phyloP scores from a whole-genome alignment of 352 stramenopile species.

The Globisporangium mamillatum region DNA sequence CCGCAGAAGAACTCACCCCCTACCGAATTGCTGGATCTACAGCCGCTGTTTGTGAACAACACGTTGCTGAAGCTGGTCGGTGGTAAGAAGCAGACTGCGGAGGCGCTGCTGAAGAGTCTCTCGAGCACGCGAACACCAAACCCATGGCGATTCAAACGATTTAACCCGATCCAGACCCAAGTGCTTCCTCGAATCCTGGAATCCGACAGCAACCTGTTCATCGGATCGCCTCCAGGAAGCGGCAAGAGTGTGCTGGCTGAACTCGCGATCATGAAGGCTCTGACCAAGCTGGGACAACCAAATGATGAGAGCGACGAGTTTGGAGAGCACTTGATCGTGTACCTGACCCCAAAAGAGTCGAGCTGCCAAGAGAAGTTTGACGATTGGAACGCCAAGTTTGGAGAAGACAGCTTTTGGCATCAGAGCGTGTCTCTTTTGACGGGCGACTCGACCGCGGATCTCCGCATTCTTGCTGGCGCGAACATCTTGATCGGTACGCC shows the following conservation, averaged over 20 bases:
- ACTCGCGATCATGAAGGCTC: constrained; percentile 95
- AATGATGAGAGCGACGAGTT: constrained; percentile 55
- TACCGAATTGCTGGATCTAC: constrained; percentile 97
- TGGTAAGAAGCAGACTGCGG: constrained; percentile 59
- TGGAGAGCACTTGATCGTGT: constrained; percentile 88
- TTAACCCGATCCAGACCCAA: constrained; percentile 99
- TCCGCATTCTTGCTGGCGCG: constrained; percentile 88
- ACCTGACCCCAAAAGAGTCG: constrained; percentile 90
- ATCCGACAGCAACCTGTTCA: constrained; percentile 92
- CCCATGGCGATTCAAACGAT: constrained; percentile 85
- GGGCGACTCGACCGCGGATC: constrained; percentile 92
- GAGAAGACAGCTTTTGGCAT: constrained; percentile 68
- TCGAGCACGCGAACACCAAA: constrained; percentile 38
- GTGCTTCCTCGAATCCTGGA: constrained; percentile 95
- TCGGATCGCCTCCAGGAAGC: constrained; percentile 94
- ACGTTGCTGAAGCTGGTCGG: constrained; percentile 66
- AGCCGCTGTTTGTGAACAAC: constrained; percentile 93
- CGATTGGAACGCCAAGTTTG: constrained; percentile 88
- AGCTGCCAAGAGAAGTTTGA: constrained; percentile 62
- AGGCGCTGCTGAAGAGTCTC: constrained; percentile 48
- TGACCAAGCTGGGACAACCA: constrained; percentile 54
- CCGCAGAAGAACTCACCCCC: constrained; percentile 97
- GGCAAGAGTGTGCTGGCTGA: constrained; percentile 95
- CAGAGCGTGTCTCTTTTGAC: constrained; percentile 91
- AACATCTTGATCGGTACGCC: constrained; percentile 95